Conservation (phyloP, 768 basidiomycete species). For the Tephrocybe sp. region DNA sequence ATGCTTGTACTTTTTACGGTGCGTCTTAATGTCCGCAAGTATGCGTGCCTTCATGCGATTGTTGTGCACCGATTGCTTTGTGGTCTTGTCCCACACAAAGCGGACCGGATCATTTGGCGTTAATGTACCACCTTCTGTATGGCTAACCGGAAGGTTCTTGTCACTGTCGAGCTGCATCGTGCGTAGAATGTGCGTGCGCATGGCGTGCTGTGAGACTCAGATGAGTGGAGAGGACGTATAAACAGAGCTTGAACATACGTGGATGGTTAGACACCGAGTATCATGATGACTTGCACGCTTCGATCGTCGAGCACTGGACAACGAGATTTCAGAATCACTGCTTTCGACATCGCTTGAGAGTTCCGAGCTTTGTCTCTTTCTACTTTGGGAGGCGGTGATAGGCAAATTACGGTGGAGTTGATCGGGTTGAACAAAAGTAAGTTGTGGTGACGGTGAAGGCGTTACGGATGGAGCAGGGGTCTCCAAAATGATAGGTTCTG, state of each 20-base stretch:
- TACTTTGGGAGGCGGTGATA: constrained; percentile 14
- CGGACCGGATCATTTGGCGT: constrained; percentile 56
- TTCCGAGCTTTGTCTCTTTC: constrained; percentile 30
- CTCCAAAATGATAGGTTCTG: constrained; percentile 13
- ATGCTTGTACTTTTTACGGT: constrained; percentile 57
- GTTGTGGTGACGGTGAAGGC: constrained; percentile 32
- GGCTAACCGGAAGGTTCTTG: constrained; percentile 60
- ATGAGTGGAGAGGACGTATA: background rate
- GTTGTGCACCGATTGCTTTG: constrained; percentile 74
- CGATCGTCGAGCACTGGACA: constrained; percentile 28
- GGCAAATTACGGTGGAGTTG: constrained; percentile 15
- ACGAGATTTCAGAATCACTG: constrained; percentile 35
- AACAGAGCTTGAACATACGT: constrained; percentile 40
- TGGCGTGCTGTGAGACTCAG: constrained; percentile 52
- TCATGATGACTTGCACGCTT: constrained; percentile 64
- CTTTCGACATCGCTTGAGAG: constrained; percentile 36
- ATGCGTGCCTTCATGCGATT: constrained; percentile 67
- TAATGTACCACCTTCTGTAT: constrained; percentile 51
- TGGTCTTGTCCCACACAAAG: constrained; percentile 80
- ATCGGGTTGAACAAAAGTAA: constrained; percentile 16
- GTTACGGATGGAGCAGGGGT: constrained; percentile 26
- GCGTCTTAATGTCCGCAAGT: constrained; percentile 57
- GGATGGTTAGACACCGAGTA: constrained; percentile 63
- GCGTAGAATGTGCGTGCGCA: constrained; percentile 64
- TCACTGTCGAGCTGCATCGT: constrained; percentile 58